Conservation (phyloP, 2,329 filamentous ascomycete species). For the Fusarium lateritium region DNA sequence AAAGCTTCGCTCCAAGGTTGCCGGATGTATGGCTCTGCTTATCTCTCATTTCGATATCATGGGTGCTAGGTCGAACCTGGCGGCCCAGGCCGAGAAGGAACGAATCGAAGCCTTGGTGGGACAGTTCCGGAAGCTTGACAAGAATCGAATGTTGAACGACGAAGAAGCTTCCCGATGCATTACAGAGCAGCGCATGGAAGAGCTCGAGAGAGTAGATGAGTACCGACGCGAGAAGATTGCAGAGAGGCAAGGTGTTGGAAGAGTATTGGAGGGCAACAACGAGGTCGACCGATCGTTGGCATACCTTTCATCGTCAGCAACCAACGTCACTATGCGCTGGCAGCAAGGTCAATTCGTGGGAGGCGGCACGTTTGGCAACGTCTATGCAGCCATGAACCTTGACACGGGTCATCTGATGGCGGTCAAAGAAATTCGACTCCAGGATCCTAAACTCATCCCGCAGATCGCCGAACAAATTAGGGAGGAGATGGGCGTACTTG, state of each 20-base stretch:
- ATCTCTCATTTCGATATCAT: slow-evolving; percentile 99
- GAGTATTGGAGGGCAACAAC: slow-evolving; percentile 93
- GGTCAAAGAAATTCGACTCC: slow-evolving; percentile 97
- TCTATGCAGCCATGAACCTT: slow-evolving; percentile 97
- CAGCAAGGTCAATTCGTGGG: slow-evolving; percentile 99
- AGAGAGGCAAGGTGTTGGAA: slow-evolving; percentile 88
- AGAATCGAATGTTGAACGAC: slow-evolving; percentile 81
- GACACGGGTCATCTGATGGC: slow-evolving; percentile 98
- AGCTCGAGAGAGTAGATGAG: slow-evolving; percentile 83
- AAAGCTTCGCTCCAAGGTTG: slow-evolving; percentile 86
- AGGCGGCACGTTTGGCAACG: slow-evolving; percentile 95
- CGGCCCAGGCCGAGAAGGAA: slow-evolving; percentile 94
- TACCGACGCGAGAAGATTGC: slow-evolving; percentile 83
- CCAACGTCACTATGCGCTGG: slow-evolving; percentile 96
- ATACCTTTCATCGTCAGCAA: slow-evolving; percentile 92
- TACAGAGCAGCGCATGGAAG: slow-evolving; percentile 80
- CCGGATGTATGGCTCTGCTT: slow-evolving; percentile 95
- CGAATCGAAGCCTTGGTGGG: slow-evolving; percentile 84
- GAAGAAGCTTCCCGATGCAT: slow-evolving; percentile 86
- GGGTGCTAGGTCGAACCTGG: slow-evolving; percentile 92
- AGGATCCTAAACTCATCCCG: slow-evolving; percentile 96
- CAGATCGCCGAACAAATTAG: slow-evolving; percentile 94
- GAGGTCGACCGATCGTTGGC: slow-evolving; percentile 96
- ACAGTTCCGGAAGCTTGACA: slow-evolving; percentile 83
- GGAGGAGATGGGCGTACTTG: slow-evolving; percentile 96